Base-by-base conservation (phyloP, 495 filamentous ascomycete species). In the Daldinia concentrica region DNA sequence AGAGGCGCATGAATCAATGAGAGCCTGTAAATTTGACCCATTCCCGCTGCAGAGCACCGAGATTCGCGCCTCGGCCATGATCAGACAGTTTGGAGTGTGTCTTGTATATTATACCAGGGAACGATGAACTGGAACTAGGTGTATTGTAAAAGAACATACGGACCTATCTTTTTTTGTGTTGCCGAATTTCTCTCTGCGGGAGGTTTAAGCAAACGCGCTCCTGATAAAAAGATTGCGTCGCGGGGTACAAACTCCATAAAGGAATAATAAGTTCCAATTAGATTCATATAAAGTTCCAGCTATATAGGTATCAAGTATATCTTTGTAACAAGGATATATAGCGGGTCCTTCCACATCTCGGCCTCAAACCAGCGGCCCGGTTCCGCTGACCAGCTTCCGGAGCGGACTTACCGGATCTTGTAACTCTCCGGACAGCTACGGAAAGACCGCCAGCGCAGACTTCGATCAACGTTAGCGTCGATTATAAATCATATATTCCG, bases 21-120 rank as follows among this genome's bases (percentile, higher is more conserved):
- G 86, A 34, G 93, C 93, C 83, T 97, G 93, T 26, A 98, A 88
- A 77, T 98, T 98, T 55, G 92, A 88, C 68, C 95, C 95, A 70
- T 86, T 89, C 92, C 94, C 63, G 90, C 94, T 67, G 61, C 75
- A 71, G 54, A 72, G 73, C 34, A 77, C 69, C 24, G 74, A 64
- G 58, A 77, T 77, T 41, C 73, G 71, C n/a, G 69, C 72, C 36
- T 73, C 72, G 27, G 34, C 61, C 62, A 92, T 77, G 15, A 32
- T 64, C 9, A 43, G 39, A 19, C 12, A 52, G 30, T n/a, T 59
- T 36, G 0, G 36, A n/a, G 26, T 14, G 52, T 48, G 43, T 37
- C n/a, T 72, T 58, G 29, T 51, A 39, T 27, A 57, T 66, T 58
- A 17, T 41, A 4, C 56, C 36, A 71, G 36, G 2, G 24, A 29